Percentiles rank a stretch among this genome's conserved stretches.
Evolutionary conservation across 2,329 filamentous ascomycete genomes (phyloP).

Genomic region (Colletotrichum musicola): DNA sequence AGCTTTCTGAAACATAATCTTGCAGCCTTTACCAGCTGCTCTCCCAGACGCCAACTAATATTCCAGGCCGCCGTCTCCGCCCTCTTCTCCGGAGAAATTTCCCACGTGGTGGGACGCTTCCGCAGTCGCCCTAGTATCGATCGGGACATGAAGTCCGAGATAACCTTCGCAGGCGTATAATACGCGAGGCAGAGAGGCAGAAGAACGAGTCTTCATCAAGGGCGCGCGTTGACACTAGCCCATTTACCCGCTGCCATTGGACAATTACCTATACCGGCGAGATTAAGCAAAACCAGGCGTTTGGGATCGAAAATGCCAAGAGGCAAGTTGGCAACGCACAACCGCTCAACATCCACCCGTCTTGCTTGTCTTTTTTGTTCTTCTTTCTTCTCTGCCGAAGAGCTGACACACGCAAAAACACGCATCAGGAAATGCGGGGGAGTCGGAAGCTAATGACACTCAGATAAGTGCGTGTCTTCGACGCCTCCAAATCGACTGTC

Average conservation of each 20-base stretch:
- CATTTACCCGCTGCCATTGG: not conserved
- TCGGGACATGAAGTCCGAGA: slow-evolving; percentile 27
- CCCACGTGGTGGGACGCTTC: slow-evolving; percentile 26
- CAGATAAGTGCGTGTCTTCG: not conserved
- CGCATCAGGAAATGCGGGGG: slow-evolving; percentile 13
- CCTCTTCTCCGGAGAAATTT: slow-evolving; percentile 17
- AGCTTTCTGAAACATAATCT: slow-evolving; percentile 22
- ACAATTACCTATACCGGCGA: not conserved
- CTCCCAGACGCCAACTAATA: not conserved
- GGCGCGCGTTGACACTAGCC: not conserved
- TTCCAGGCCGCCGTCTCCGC: not conserved
- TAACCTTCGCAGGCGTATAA: not conserved
- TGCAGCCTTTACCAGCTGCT: not conserved
- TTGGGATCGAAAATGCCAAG: slow-evolving; percentile 4
- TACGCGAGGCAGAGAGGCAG: not conserved
- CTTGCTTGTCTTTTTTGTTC: not conserved
- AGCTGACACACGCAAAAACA: slow-evolving; percentile 9
- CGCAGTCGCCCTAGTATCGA: slow-evolving; percentile 14
- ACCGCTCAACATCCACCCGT: not conserved
- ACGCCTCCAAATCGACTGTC: slow-evolving; percentile 8
- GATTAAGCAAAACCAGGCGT: slow-evolving; percentile 1
- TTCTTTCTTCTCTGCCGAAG: not conserved
- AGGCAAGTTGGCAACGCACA: not conserved
- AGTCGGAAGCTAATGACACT: slow-evolving; percentile 15
- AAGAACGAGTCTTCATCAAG: not conserved